These are phyloP conservation scores for Fusarium sp. DNA, from an alignment of 2,329 filamentous ascomycete species.

Conservation along the genomic window DNA sequence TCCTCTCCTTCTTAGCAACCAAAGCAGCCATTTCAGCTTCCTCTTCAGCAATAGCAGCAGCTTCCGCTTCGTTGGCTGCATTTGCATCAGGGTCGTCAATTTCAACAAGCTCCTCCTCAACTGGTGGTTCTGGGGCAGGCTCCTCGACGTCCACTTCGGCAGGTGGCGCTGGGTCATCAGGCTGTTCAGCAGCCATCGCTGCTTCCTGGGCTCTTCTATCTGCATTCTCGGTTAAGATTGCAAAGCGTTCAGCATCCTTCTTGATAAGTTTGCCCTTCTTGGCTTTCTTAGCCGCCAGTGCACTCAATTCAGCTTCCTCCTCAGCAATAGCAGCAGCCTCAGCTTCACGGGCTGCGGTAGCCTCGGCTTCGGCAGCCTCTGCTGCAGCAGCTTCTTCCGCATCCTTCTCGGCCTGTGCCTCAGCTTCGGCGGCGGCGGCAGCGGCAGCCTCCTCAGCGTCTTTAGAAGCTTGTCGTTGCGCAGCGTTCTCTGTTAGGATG, in stretches of 20 bases:
- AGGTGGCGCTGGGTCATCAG: constrained; percentile 9
- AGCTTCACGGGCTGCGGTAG: constrained; percentile 27
- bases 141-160: constrained; percentile 25
- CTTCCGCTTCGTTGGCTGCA: constrained; percentile 18
- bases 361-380: constrained; percentile 31
- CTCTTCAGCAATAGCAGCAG: constrained; percentile 44
- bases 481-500: constrained; percentile 38
- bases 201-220: constrained; percentile 31
- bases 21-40: constrained; percentile 52
- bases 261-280: constrained; percentile 33
- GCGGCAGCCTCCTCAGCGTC: constrained; percentile 43
- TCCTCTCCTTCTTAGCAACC: constrained; percentile 60
- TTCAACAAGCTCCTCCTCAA: constrained; percentile 11
- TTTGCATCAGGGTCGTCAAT: constrained; percentile 11
- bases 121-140: constrained; percentile 16
- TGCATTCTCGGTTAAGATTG: constrained; percentile 26
- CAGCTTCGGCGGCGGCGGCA: constrained; percentile 19
- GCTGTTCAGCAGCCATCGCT: constrained; percentile 43
- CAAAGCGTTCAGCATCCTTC: constrained; percentile 35
- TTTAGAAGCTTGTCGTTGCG: constrained; percentile 35
- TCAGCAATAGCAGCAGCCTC: constrained; percentile 21
- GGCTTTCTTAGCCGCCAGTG: constrained; percentile 29
- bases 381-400: constrained; percentile 43
- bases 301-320: constrained; percentile 34
- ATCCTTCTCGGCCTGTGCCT: constrained; percentile 39